phyloP scores from a whole-genome alignment of 768 basidiomycete species.

The Podaxis pistillaris region DNA sequence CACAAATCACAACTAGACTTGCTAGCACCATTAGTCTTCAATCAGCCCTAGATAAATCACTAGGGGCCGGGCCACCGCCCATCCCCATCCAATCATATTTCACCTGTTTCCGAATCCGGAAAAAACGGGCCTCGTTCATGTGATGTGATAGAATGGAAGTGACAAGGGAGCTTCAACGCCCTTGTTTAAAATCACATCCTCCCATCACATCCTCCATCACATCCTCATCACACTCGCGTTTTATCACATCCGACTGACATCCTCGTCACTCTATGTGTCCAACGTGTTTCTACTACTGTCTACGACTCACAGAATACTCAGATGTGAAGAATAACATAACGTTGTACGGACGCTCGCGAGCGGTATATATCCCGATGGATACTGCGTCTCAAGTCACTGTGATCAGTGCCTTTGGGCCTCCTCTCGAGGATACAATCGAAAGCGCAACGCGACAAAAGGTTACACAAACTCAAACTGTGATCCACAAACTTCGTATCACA shows the following conservation, averaged over 20 bases:
- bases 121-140: not conserved
- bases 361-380: slow-evolving; percentile 12
- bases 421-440: not conserved
- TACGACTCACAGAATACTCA: slow-evolving; percentile 10
- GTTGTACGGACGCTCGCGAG: slow-evolving; percentile 1
- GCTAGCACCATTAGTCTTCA: not conserved
- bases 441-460: not conserved
- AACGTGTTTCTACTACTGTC: not conserved
- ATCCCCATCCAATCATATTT: not conserved
- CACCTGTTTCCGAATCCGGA: not conserved
- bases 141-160: slow-evolving; percentile 2
- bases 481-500: not conserved
- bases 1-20: not conserved
- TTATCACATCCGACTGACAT: slow-evolving; percentile 3
- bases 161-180: not conserved
- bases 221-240: slow-evolving; percentile 3
- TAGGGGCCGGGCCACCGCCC: not conserved
- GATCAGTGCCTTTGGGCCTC: not conserved
- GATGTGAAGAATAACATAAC: slow-evolving; percentile 13
- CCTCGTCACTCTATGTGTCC: not conserved
- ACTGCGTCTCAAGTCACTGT: not conserved
- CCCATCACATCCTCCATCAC: slow-evolving; percentile 3
- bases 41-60: not conserved
- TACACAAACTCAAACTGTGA: not conserved
- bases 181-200: slow-evolving; percentile 3